Evolutionary conservation across 108 stramenopile species (phyloP).

Genomic region (Skeletonema costatum): DNA sequence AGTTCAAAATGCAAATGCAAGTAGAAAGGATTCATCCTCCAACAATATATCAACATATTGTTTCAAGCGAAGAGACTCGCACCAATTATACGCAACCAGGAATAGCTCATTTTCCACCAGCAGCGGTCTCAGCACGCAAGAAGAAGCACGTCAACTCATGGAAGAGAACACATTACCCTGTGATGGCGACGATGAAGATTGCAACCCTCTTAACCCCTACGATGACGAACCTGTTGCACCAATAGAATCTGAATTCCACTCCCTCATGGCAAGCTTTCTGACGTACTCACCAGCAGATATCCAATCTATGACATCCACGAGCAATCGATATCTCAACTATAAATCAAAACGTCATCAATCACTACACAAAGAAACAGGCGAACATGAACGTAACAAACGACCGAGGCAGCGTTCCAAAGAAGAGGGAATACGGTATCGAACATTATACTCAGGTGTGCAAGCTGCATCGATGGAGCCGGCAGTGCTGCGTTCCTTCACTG

Average conservation of each 20-base stretch:
- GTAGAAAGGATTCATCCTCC: background rate
- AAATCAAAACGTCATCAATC: background rate
- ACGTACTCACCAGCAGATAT: conserved; percentile 45
- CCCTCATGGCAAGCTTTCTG: conserved; percentile 30
- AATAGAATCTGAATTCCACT: conserved; percentile 39
- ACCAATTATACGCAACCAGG: background rate
- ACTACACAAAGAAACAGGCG: background rate
- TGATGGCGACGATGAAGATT: background rate
- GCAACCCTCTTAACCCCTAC: conserved; percentile 10
- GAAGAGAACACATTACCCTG: conserved; percentile 17
- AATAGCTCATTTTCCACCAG: background rate
- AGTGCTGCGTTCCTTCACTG: conserved; percentile 76
- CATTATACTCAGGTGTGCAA: conserved; percentile 65
- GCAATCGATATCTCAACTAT: conserved; percentile 24
- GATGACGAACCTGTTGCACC: conserved; percentile 33
- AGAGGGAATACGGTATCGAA: conserved; percentile 49
- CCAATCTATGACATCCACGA: conserved; percentile 45
- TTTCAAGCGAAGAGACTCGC: no score
- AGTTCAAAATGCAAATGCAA: background rate
- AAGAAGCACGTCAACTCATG: conserved; percentile 31
- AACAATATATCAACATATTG: background rate
- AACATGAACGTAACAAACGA: background rate
- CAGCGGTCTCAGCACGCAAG: conserved; percentile 7
- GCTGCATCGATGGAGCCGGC: conserved; percentile 65
- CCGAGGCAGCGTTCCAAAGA: conserved; percentile 26